Evolutionary conservation across 352 stramenopile genomes (phyloP).

Genomic region (Globisporangium lucens): DNA sequence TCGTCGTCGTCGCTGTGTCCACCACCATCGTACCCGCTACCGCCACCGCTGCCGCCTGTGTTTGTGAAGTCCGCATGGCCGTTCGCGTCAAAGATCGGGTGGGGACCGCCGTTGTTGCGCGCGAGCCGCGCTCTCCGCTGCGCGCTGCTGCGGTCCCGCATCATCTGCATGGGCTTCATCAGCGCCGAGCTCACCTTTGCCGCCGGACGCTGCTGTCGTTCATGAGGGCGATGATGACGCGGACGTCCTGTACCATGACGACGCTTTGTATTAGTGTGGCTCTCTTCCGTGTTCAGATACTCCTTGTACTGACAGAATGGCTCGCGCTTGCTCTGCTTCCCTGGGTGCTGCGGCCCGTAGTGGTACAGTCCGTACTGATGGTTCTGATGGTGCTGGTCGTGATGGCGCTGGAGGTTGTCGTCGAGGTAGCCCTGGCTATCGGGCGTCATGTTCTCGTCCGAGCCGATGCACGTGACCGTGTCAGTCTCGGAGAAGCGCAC

Average conservation of each 20-base stretch:
- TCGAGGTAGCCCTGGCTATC: slow-evolving; percentile 22
- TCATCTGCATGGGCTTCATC: slow-evolving; percentile 23
- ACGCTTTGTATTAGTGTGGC: not conserved
- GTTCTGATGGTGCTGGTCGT: slow-evolving; percentile 3
- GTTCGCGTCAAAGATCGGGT: not conserved
- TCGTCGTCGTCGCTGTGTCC: not conserved
- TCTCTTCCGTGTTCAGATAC: not conserved
- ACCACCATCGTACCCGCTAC: not conserved
- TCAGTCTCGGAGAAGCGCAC: slow-evolving; percentile 18
- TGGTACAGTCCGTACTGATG: slow-evolving; percentile 6
- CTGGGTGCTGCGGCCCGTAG: not conserved
- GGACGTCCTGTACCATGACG: not conserved
- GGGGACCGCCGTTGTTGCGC: not conserved
- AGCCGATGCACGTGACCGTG: slow-evolving; percentile 21
- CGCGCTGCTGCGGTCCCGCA: slow-evolving; percentile 17
- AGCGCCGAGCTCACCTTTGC: slow-evolving; percentile 19
- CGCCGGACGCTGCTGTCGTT: slow-evolving; percentile 2
- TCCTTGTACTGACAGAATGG: not conserved
- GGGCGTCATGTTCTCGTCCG: slow-evolving; percentile 25
- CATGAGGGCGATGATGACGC: too few species aligned
- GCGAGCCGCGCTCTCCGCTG: slow-evolving; percentile 8
- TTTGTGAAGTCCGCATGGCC: not conserved
- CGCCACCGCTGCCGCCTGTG: not conserved
- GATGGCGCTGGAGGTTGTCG: slow-evolving; percentile 18
- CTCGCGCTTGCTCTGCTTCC: slow-evolving; percentile 6